Evolutionary conservation across 495 filamentous ascomycete genomes (phyloP), one percentile per base, ranked within the genome.

Genomic region (Podospora anserina): DNA sequence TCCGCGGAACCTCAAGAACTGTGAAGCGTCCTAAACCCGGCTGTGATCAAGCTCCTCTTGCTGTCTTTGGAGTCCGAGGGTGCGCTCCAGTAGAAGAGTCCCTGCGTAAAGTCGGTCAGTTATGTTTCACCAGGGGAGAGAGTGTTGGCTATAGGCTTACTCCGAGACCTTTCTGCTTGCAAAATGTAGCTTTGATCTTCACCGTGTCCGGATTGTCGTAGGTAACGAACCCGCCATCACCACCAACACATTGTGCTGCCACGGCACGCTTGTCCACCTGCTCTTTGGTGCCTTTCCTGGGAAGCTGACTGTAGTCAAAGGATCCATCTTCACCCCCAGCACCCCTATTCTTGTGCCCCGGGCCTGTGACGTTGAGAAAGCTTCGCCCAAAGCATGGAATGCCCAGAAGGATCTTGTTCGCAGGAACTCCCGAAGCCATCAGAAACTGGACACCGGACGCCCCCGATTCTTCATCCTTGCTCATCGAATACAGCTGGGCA

Each of bases 51-150:
- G 78, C 92, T 95, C 69, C 89, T 81, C 53, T 86, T 81, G 58
- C 84, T 80, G 62, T 79, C 87, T 69, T 84, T 85, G 4, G 85
- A 84, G 79, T 97, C 93, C 2, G 87, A 90, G 20, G 90, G 90
- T n/a, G 92, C 92, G 65, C 91, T 91, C 93, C 92, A 97, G 78
- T 94, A 97, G 76, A 96, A 97, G 49, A 97, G 78, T 0, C 93
- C 93, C 84, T 86, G 44, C 56, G n/a, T 32, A 67, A 9, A 68
- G 57, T 44, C 16, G 62, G 13, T 68, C 30, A 67, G 61, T 64
- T 55, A 66, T 57, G n/a, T 9, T 16, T 56, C 49, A 13, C 49
- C 9, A 28, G n/a, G 7, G 32, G 44, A 27, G 23, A 44, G 62
- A 15, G 57, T 20, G 32, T 39, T 63, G 58, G 56, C 55, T 58